These are phyloP conservation scores for Holtermanniella nyarrowii DNA, from an alignment of 768 basidiomycete species.

Conservation along the genomic window DNA sequence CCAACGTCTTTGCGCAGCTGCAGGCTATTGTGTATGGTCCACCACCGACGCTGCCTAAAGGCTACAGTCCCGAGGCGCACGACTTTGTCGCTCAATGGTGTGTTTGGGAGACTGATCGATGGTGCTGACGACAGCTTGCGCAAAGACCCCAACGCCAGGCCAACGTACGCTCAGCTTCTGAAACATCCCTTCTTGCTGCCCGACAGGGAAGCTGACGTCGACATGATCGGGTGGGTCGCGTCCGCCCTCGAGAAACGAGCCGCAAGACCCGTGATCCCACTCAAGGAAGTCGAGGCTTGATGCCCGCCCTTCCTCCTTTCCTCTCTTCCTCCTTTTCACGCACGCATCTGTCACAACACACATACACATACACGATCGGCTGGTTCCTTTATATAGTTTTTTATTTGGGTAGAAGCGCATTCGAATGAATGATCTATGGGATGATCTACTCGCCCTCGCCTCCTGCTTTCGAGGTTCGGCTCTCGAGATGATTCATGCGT, in stretches of 20 bases:
- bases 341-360: too few species aligned
- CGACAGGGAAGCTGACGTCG: conserved; percentile 55
- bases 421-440: too few species aligned
- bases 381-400: too few species aligned
- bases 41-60: conserved; percentile 71
- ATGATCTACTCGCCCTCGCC: too few species aligned
- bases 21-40: conserved; percentile 96
- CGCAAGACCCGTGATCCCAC: conserved; percentile 17
- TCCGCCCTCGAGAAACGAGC: conserved; percentile 36
- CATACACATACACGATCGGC: too few species aligned
- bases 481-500: not conserved
- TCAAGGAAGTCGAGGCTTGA: conserved; percentile 18
- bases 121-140: conserved; percentile 44
- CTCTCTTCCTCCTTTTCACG: not conserved
- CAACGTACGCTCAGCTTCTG: conserved; percentile 73
- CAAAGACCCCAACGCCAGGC: conserved; percentile 67
- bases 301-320: not conserved
- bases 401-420: too few species aligned
- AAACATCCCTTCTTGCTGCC: conserved; percentile 67
- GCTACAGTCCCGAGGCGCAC: conserved; percentile 57
- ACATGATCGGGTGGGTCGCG: conserved; percentile 77
- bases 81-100: conserved; percentile 71
- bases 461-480: not conserved
- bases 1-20: conserved; percentile 90
- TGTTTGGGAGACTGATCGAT: conserved; percentile 7